Percentiles rank a stretch among this genome's conserved stretches.
Conservation (phyloP, 345 rosid species). For the Salix suchowensis region DNA sequence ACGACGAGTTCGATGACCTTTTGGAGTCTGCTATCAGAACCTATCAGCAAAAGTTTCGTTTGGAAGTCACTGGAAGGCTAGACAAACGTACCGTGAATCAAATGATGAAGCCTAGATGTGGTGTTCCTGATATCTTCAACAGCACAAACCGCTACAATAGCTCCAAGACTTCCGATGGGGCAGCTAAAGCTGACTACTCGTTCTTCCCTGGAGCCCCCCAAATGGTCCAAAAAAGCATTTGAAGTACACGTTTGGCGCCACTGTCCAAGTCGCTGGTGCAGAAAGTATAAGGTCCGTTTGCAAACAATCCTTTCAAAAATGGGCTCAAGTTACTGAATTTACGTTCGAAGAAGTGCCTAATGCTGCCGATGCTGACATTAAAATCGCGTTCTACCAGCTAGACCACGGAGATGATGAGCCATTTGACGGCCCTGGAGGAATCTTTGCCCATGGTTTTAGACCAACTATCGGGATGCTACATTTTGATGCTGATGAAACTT, state of each 20-base stretch:
- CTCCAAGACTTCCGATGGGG: too few relatives aligned
- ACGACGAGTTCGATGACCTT: background rate
- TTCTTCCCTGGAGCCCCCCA: background rate
- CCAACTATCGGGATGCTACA: conserved; percentile 16
- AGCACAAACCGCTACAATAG: background rate
- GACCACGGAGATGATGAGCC: conserved; percentile 19
- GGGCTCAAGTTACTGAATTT: conserved; percentile 7
- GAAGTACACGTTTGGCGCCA: conserved; percentile 10
- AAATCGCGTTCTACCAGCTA: conserved; percentile 5
- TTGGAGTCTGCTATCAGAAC: background rate
- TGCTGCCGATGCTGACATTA: background rate
- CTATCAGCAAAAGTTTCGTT: background rate
- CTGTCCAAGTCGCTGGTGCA: background rate
- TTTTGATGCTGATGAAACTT: conserved; percentile 24
- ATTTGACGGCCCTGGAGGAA: conserved; percentile 15
- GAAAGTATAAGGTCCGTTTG: background rate
- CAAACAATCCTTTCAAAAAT: background rate
- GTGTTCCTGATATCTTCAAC: background rate
- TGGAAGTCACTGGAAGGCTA: background rate
- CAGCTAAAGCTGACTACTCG: background rate
- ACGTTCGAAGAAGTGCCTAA: conserved; percentile 1
- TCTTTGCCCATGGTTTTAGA: conserved; percentile 15
- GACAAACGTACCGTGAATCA: background rate
- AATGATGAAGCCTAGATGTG: conserved; percentile 1
- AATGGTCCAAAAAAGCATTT: conserved; percentile 3